Conservation (phyloP, 805 yeast species). For the Saturnispora dispora region DNA sequence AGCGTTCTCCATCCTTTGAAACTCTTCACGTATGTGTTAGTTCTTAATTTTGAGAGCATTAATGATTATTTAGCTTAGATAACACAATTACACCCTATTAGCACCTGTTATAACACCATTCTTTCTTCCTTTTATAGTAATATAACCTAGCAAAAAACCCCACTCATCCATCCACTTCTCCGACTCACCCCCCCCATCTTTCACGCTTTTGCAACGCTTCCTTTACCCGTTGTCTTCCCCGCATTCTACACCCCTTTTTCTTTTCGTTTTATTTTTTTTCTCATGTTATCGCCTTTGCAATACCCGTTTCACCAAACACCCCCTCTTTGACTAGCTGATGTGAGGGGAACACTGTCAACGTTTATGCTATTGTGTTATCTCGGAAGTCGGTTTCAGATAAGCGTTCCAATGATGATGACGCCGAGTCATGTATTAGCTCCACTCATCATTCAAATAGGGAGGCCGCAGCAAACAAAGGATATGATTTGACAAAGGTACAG, state of each 20-base stretch:
- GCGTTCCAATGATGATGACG: background rate
- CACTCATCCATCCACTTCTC: background rate
- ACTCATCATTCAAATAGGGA: background rate
- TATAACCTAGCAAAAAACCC: background rate
- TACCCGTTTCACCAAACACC: background rate
- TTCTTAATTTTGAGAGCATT: background rate
- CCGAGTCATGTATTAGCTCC: background rate
- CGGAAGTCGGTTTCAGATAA: background rate
- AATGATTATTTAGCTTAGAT: too few species aligned
- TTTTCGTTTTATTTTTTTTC: too few species aligned
- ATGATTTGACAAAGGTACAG: too few species aligned
- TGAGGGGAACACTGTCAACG: background rate
- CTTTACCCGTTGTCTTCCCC: background rate
- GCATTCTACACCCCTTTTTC: background rate
- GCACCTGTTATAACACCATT: too few species aligned
- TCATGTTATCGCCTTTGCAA: background rate
- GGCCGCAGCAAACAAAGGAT: too few species aligned
- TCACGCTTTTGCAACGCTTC: background rate
- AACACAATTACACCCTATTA: too few species aligned
- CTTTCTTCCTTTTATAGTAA: background rate
- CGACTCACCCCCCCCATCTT: background rate
- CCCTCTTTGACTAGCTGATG: background rate
- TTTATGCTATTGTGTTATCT: background rate
- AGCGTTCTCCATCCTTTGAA: conserved; percentile 5
- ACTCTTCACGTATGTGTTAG: background rate